Percentiles rank a stretch among this genome's conserved stretches.
These are phyloP conservation scores for Pyrenopolyporus hunteri DNA, from an alignment of 495 filamentous ascomycete genomes.

Conservation along the genomic window DNA sequence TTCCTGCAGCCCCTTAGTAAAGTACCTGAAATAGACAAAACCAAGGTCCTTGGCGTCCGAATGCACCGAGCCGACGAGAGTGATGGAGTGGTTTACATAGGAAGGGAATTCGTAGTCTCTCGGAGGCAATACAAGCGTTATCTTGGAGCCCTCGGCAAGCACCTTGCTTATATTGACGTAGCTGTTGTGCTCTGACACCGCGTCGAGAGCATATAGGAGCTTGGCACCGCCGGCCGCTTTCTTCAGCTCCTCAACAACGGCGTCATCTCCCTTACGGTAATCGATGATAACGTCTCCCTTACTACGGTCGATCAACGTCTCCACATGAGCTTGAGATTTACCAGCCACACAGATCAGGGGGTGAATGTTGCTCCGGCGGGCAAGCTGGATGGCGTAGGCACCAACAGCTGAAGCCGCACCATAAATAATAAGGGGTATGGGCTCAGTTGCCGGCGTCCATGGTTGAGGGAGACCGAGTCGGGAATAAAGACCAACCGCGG, in stretches of 20 bases:
- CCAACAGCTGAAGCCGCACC: slow-evolving; percentile 73
- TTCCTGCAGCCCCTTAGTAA: slow-evolving; percentile 59
- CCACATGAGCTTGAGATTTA: slow-evolving; percentile 59
- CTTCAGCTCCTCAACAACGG: slow-evolving; percentile 58
- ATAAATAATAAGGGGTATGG: slow-evolving; percentile 57
- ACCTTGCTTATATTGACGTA: slow-evolving; percentile 46
- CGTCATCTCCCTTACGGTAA: slow-evolving; percentile 67
- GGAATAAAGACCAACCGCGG: slow-evolving; percentile 67
- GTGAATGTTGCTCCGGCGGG: slow-evolving; percentile 70
- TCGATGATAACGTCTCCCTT: slow-evolving; percentile 76
- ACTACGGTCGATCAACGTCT: slow-evolving; percentile 61
- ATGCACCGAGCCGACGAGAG: slow-evolving; percentile 60
- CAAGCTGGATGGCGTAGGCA: slow-evolving; percentile 71
- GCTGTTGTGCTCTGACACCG: slow-evolving; percentile 61
- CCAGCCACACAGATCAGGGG: slow-evolving; percentile 76
- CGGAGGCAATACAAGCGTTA: slow-evolving; percentile 61
- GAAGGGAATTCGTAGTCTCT: slow-evolving; percentile 46
- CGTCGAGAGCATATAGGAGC: slow-evolving; percentile 62
- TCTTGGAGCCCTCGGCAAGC: slow-evolving; percentile 51
- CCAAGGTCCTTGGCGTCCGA: slow-evolving; percentile 61
- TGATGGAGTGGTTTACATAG: slow-evolving; percentile 42
- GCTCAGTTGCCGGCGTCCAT: slow-evolving; percentile 57
- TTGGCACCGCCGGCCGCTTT: slow-evolving; percentile 49
- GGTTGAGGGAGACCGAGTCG: slow-evolving; percentile 67
- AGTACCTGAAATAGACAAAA: slow-evolving; percentile 58